Evolutionary conservation across 1,139 yeast species (phyloP).

Genomic region (Pichia norvegensis): DNA sequence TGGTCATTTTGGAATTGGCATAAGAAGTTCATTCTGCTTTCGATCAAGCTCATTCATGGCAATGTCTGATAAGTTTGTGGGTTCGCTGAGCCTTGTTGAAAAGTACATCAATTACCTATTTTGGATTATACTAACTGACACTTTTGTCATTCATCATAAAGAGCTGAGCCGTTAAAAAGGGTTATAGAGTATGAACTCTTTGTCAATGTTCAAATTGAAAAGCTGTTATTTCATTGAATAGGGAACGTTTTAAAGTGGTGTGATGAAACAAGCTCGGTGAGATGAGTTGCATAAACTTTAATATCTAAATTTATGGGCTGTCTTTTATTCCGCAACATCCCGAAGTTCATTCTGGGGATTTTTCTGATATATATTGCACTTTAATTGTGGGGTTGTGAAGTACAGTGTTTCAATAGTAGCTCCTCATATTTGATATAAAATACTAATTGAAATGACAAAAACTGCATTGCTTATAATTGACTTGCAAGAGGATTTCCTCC

Average conservation of each 20-base stretch:
- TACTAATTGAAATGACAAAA: slow-evolving; percentile 11
- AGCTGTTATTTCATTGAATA: no score
- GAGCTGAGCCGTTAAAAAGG: no score
- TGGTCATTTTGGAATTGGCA: background rate
- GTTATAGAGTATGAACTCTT: no score
- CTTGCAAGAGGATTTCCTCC: slow-evolving; percentile 78
- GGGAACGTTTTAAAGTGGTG: background rate
- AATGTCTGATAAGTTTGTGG: no score
- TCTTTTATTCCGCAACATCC: background rate
- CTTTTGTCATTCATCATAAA: no score
- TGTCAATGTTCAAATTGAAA: no score
- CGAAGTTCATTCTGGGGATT: background rate
- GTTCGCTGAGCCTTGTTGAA: slow-evolving; percentile 8
- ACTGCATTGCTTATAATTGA: slow-evolving; percentile 69
- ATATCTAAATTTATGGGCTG: background rate
- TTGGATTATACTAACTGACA: no score
- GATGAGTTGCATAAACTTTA: no score
- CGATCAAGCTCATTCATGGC: background rate
- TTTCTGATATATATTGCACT: background rate
- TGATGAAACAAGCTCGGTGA: no score
- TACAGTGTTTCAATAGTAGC: no score
- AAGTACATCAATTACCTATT: slow-evolving; percentile 6
- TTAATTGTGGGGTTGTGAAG: no score
- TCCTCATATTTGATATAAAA: background rate
- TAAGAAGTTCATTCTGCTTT: background rate